Evolutionary conservation across 129 eudicot species (phyloP).

Genomic region (Kitagawia praeruptora): DNA sequence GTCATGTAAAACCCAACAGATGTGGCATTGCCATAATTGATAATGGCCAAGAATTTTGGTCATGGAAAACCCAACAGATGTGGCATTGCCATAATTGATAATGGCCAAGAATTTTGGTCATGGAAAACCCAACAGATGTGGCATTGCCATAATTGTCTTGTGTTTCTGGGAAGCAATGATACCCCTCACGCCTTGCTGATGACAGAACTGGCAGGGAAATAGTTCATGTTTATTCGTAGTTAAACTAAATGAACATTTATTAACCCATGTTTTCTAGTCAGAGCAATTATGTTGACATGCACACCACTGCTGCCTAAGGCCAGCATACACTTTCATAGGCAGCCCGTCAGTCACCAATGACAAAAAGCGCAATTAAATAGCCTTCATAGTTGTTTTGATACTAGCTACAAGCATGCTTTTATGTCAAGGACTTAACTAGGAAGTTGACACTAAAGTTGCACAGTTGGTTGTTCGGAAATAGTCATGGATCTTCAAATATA

Average conservation of each 20-base stretch:
- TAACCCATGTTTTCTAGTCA: background rate
- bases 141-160: background rate
- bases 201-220: background rate
- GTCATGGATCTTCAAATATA: background rate
- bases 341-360: background rate
- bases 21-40: background rate
- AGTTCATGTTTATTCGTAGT: too few relatives aligned
- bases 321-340: background rate
- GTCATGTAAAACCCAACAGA: background rate
- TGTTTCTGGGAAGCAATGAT: background rate
- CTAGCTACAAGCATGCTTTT: background rate
- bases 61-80: background rate
- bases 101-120: background rate
- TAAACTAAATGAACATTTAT: background rate
- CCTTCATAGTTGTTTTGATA: background rate
- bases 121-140: background rate
- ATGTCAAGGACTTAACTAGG: background rate
- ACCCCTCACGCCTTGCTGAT: background rate
- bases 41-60: background rate
- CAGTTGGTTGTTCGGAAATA: background rate
- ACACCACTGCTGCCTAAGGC: background rate
- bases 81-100: background rate
- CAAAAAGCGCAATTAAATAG: background rate
- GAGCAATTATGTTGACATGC: background rate
- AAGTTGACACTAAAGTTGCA: background rate